These are phyloP conservation scores for Acacia pycnantha DNA, from an alignment of 331 rosid genomes.

Conservation along the genomic window DNA sequence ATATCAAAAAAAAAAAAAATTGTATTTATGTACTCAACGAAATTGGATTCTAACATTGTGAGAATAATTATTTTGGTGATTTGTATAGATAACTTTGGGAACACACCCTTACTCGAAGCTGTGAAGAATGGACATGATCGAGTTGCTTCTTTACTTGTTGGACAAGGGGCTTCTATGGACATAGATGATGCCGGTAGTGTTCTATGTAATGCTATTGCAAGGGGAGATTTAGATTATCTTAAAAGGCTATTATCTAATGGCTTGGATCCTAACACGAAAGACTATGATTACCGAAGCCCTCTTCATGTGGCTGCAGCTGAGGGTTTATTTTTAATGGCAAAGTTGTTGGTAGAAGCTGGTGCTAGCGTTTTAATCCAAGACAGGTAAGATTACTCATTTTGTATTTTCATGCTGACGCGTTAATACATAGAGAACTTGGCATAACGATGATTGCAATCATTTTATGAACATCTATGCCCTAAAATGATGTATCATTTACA, in stretches of 20 bases:
- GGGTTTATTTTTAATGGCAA: conserved; percentile 81
- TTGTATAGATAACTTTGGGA: conserved; percentile 76
- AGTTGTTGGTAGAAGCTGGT: conserved; percentile 74
- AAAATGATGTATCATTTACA: background rate
- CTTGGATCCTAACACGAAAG: conserved; percentile 85
- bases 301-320: conserved; percentile 85
- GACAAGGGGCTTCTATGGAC: conserved; percentile 72
- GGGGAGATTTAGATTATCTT: conserved; percentile 80
- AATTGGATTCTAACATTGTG: background rate
- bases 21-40: background rate
- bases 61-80: conserved; percentile 3
- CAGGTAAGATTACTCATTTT: conserved; percentile 51
- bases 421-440: background rate
- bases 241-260: conserved; percentile 71
- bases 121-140: conserved; percentile 82
- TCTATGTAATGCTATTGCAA: conserved; percentile 67
- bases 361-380: conserved; percentile 82
- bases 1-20: background rate
- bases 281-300: conserved; percentile 85
- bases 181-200: conserved; percentile 70
- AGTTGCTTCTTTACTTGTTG: conserved; percentile 66
- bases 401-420: conserved; percentile 10
- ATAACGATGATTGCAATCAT: too few species aligned
- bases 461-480: too few species aligned
- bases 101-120: conserved; percentile 87